Percentiles rank a stretch among this genome's conserved stretches.
phyloP scores from a whole-genome alignment of 441 rosid species.

The Erysimum cheiri region DNA sequence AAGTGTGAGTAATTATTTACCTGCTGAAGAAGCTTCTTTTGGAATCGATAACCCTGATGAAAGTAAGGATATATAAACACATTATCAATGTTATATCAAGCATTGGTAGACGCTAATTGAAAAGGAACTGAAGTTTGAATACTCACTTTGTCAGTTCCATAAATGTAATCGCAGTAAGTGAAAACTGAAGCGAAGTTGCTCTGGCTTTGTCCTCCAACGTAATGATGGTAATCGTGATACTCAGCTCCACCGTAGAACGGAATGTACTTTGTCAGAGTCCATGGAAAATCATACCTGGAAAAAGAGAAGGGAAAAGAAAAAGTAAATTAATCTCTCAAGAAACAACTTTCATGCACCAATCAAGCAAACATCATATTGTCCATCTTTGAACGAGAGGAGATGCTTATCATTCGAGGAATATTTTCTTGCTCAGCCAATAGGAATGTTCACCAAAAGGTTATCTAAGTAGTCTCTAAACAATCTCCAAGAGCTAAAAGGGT shows the following conservation, averaged over 20 bases:
- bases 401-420: background rate
- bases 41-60: slow-evolving; percentile 42
- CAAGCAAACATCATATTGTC: background rate
- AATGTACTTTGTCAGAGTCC: slow-evolving; percentile 66
- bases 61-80: background rate
- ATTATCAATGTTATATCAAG: slow-evolving; percentile 2
- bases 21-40: slow-evolving; percentile 42
- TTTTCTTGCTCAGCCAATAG: slow-evolving; percentile 9
- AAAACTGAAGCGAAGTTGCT: slow-evolving; percentile 88
- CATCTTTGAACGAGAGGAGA: slow-evolving; percentile 2
- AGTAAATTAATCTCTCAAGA: background rate
- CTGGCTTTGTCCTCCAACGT: slow-evolving; percentile 83
- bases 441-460: background rate
- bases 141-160: slow-evolving; percentile 83
- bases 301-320: background rate
- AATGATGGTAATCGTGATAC: slow-evolving; percentile 86
- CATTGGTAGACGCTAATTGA: background rate
- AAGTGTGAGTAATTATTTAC: slow-evolving; percentile 8
- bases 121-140: background rate
- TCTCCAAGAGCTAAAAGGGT: slow-evolving; percentile 14
- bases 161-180: slow-evolving; percentile 81
- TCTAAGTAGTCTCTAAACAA: slow-evolving; percentile 25
- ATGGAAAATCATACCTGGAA: slow-evolving; percentile 75
- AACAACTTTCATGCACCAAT: background rate
- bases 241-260: slow-evolving; percentile 89